Evolutionary conservation across 2,329 filamentous ascomycete species (phyloP), one percentile per base, ranked within the genome.

Genomic region (Pyricularia sp.): DNA sequence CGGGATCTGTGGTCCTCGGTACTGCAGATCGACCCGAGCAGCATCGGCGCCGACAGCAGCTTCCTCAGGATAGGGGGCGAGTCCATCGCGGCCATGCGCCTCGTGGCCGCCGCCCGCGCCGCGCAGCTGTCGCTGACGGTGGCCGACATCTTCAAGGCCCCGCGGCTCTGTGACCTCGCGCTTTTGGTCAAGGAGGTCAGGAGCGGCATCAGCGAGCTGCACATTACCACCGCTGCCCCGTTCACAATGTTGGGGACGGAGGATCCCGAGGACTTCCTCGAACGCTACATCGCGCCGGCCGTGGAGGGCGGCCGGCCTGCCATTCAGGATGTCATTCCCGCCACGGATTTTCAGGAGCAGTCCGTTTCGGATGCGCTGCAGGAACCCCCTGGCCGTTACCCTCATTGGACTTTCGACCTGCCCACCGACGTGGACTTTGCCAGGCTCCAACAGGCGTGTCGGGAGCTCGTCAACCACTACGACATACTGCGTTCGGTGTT

Each of bases 61-160:
- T 86, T 87, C 73, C 86, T 87, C 77, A 77, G 79, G 2, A 77
- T 85, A 0, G 84, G 84, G 1, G 84, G 84, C 26, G 83, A 86
- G 72, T 86, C 84, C 0, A 82, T 86, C 28, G 73, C 78, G 1
- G 83, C 83, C 2, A 88, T 87, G 82, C 84, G 82, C 70, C 74
- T 87, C 0, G 35, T 44, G 2, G 35, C 35, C 35, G 35, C 35
- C 35, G 35, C 35, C 35, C 35, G 35, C 35, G 35, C 35, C 35
- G 35, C 35, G 0, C 4, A 5, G 2, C 13, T 44, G 35, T 44
- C 35, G 5, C 35, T 44, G 16, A 44, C 35, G 6, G 35, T 44
- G 13, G 35, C 35, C 4, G 4, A 44, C 2, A 44, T 44, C 8
- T 44, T 44, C 35, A 44, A 44, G 4, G 35, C 35, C 16, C 35